Evolutionary conservation across 1,139 yeast genomes (phyloP), one percentile per base, ranked within the genome.

Genomic region (Casaregolazyma lundiana): DNA sequence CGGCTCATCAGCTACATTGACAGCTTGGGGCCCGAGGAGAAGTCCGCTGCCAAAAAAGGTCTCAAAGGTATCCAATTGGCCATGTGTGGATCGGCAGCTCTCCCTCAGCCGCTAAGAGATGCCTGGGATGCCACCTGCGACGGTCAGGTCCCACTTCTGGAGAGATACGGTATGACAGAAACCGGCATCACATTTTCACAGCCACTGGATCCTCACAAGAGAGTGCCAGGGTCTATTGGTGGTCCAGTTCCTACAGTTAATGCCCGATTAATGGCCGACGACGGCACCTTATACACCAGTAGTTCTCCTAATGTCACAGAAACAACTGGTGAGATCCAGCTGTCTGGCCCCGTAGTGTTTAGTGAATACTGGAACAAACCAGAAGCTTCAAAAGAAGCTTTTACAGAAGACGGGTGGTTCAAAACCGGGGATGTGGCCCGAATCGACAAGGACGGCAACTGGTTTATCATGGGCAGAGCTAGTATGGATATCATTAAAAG

Each of bases 11-110:
- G 55, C 16, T 53, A 57, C 30, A 49, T 63, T 48, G 50, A 57
- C 26, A 35, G 56, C 2, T 45, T 57, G 16, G 13, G 24, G 4
- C 41, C 43, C 4, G 19, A 34, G 2, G 41, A 35, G 6, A 34
- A 50, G 16, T 49, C 44, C 1, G 42, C 24, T 21, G 55, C 50
- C 40, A 51, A 49, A 38, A 41, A 17, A 38, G 61, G 53, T 17
- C 51, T 54, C 21, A 43, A 38, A 35, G 38, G 49, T 6, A 46
- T 64, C 36, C 44, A 59, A 26, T 54, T 66, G 37, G 67, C 64
- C 22, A 64, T 66, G 67, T 64, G 68, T 46, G 70, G 70, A 3
- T 64, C 69, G 4, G 70, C 70, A 3, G 69, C 70, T 2, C 57
- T 66, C 15, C 70, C 70, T 2, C 58, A 56, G 24, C 66, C 69